Evolutionary conservation across 129 eudicot genomes (phyloP).

Genomic region (Pulicaria dysenterica): DNA sequence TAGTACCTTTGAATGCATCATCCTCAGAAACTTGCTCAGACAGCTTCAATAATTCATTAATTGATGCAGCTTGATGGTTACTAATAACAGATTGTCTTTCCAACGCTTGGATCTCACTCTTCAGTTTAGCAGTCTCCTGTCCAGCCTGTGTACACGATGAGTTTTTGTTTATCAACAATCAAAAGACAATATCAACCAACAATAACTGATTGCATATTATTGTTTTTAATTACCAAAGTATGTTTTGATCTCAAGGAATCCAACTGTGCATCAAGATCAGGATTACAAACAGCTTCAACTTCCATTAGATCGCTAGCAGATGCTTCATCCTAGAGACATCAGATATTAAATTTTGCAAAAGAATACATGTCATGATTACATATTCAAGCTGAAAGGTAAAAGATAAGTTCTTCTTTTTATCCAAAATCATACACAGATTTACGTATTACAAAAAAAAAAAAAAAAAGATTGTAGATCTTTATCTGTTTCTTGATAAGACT

Average conservation of each 20-base stretch:
- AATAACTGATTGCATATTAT: slow-evolving; percentile 2
- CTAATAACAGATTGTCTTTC: slow-evolving; percentile 57
- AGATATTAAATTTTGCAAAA: slow-evolving; percentile 3
- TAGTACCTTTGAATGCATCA: slow-evolving; percentile 48
- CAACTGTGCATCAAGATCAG: slow-evolving; percentile 63
- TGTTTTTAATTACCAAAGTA: slow-evolving; percentile 45
- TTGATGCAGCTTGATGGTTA: slow-evolving; percentile 45
- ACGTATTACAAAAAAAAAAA: no score
- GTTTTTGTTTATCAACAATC: slow-evolving; percentile 3
- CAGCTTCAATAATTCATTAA: slow-evolving; percentile 57
- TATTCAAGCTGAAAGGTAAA: not conserved
- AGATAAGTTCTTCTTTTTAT: not conserved
- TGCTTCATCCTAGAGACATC: slow-evolving; percentile 48
- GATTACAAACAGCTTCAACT: slow-evolving; percentile 50
- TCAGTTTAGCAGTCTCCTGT: slow-evolving; percentile 64
- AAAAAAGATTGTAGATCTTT: no score
- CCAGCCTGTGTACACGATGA: slow-evolving; percentile 46
- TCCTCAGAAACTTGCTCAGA: slow-evolving; percentile 47
- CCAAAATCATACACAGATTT: not conserved
- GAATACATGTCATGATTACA: not conserved
- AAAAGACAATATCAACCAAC: not conserved
- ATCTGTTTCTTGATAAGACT: no score
- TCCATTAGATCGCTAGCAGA: slow-evolving; percentile 47
- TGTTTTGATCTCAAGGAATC: slow-evolving; percentile 60
- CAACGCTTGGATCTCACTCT: slow-evolving; percentile 56